These are phyloP conservation scores for Secale cereale DNA, from an alignment of 176 grass and related monocot genomes.

Conservation along the genomic window DNA sequence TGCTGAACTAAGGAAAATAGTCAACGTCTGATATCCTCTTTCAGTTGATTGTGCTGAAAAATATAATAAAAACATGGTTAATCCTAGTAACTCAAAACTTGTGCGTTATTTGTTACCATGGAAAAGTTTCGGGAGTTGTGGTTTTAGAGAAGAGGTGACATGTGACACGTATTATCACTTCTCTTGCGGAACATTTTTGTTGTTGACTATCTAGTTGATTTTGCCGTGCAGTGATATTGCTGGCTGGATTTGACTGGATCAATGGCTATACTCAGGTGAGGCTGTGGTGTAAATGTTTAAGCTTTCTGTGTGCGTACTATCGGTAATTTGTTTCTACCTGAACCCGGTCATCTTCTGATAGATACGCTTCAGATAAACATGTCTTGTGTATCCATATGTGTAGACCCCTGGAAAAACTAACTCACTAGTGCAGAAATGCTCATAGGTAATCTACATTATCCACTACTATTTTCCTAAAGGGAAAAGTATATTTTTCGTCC, in stretches of 20 bases:
- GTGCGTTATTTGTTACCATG: background rate
- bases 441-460: no score
- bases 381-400: no score
- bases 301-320: background rate
- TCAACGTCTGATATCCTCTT: background rate
- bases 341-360: background rate
- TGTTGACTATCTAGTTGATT: background rate
- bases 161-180: background rate
- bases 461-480: no score
- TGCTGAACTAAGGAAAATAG: background rate
- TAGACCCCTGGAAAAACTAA: no score
- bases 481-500: no score
- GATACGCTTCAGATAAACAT: no score
- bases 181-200: background rate
- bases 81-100: background rate
- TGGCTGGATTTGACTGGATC: background rate
- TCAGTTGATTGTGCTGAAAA: background rate
- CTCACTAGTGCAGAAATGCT: no score
- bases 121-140: background rate
- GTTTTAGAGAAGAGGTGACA: background rate
- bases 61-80: background rate
- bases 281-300: background rate
- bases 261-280: background rate
- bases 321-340: background rate
- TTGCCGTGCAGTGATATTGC: background rate